Conservation (phyloP, 495 filamentous ascomycete genomes). For the Talaromyces stipitatus region DNA sequence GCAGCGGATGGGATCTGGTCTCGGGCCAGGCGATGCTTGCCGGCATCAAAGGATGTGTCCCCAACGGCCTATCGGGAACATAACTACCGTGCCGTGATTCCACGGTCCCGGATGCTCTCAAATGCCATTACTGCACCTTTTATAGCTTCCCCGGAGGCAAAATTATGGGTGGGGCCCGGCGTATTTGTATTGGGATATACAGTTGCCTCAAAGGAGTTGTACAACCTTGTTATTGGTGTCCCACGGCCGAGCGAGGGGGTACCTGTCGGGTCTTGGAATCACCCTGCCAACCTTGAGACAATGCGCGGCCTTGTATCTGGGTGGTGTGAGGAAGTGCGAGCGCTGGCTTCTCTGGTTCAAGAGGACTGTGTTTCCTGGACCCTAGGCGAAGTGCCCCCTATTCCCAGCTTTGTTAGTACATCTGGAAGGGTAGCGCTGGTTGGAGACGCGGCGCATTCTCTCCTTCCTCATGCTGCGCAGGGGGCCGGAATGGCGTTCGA, state of each 20-base stretch:
- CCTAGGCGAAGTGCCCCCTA: constrained; percentile 7
- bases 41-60: constrained; percentile 10
- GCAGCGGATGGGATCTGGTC: constrained; percentile 12
- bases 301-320: constrained; percentile 11
- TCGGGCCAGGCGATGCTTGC: constrained; percentile 8
- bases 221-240: constrained; percentile 10
- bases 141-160: constrained; percentile 9
- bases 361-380: constrained; percentile 9
- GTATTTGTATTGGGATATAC: constrained; percentile 9
- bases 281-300: constrained; percentile 9
- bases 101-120: constrained; percentile 9
- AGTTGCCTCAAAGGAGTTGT: constrained; percentile 8
- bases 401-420: constrained; percentile 8
- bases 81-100: constrained; percentile 11
- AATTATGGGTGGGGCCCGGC: constrained; percentile 6
- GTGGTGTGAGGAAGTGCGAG: constrained; percentile 11
- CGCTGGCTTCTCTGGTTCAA: constrained; percentile 8
- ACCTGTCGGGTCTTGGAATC: constrained; percentile 10
- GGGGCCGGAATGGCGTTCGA: constrained; percentile 13
- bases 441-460: constrained; percentile 13
- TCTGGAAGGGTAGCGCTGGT: constrained; percentile 7
- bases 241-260: constrained; percentile 8
- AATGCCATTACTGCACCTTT: constrained; percentile 11
- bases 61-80: constrained; percentile 11
- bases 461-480: constrained; percentile 12